phyloP scores from a whole-genome alignment of 352 stramenopile genomes.

The Phytophthora fragariae region DNA sequence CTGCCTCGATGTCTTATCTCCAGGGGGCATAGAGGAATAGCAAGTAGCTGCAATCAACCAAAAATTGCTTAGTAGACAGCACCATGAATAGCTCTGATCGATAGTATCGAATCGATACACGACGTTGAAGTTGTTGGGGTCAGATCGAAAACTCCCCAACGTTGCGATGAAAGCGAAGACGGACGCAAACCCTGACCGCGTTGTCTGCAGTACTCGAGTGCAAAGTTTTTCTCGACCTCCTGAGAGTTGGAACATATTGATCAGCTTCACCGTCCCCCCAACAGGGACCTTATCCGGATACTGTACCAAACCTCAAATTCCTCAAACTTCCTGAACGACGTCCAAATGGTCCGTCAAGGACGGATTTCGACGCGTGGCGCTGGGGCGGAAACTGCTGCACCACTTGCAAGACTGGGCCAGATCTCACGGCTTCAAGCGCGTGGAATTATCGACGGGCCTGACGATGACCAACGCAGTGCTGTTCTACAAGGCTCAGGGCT shows the following conservation, averaged over 20 bases:
- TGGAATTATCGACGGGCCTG: slow-evolving; percentile 43
- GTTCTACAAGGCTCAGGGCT: slow-evolving; percentile 46
- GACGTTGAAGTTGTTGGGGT: not conserved
- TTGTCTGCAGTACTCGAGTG: not conserved
- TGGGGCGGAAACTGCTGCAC: slow-evolving; percentile 36
- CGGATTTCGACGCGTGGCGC: slow-evolving; percentile 36
- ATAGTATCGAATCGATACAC: not conserved
- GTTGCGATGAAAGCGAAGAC: not conserved
- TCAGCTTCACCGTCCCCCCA: no score
- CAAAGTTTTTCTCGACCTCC: no score
- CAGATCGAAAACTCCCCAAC: not conserved
- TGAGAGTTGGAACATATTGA: no score
- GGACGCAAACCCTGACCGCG: not conserved
- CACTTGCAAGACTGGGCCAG: slow-evolving; percentile 44
- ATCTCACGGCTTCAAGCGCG: slow-evolving; percentile 22
- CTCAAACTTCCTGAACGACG: no score
- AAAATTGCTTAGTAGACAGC: slow-evolving; percentile 7
- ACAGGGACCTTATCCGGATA: not conserved
- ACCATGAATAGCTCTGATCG: not conserved
- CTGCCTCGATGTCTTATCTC: slow-evolving; percentile 39
- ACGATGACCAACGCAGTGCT: slow-evolving; percentile 31
- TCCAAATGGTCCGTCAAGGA: slow-evolving; percentile 36
- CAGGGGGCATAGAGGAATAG: not conserved
- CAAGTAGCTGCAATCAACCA: slow-evolving; percentile 4
- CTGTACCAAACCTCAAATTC: not conserved